A percentile compares a stretch with the other conserved stretches of the same genome.
phyloP scores from a whole-genome alignment of 1,139 yeast species.

The Blastobotrys persicus region DNA sequence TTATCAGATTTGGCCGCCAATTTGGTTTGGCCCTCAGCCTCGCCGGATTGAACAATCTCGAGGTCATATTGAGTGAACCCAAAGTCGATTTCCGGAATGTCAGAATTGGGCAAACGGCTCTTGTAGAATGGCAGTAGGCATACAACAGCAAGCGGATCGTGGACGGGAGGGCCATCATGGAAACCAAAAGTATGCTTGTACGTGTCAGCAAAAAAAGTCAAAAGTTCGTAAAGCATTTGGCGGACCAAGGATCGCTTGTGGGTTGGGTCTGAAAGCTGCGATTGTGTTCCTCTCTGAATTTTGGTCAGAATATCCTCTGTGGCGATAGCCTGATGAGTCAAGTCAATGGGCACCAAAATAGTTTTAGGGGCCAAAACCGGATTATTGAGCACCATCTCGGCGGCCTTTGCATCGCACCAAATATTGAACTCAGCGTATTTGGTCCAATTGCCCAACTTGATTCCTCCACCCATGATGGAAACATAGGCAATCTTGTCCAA shows the following conservation, averaged over 20 bases:
- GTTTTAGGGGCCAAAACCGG: conserved; percentile 47
- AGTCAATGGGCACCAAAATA: conserved; percentile 61
- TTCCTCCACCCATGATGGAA: conserved; percentile 77
- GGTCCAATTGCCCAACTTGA: conserved; percentile 48
- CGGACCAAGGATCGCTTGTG: conserved; percentile 43
- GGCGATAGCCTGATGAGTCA: conserved; percentile 70
- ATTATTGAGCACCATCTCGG: conserved; percentile 53
- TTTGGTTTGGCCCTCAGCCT: conserved; percentile 27
- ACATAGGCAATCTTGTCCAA: conserved; percentile 48
- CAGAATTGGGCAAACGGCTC: conserved; percentile 23
- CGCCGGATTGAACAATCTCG: conserved; percentile 39
- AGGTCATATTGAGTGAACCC: conserved; percentile 40
- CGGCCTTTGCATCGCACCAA: conserved; percentile 74
- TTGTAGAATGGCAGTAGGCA: conserved; percentile 51
- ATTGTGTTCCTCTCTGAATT: conserved; percentile 27
- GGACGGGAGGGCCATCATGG: conserved; percentile 68
- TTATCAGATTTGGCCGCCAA: conserved; percentile 32
- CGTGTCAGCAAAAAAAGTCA: conserved; percentile 52
- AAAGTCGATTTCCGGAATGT: conserved; percentile 28
- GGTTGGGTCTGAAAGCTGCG: conserved; percentile 36
- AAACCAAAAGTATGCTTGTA: conserved; percentile 49
- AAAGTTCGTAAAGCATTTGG: conserved; percentile 53
- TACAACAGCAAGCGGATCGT: conserved; percentile 75
- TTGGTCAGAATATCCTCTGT: conserved; percentile 44
- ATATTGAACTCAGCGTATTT: conserved; percentile 76